Percentiles rank a stretch among this genome's conserved stretches.
phyloP scores from a whole-genome alignment of 2,329 filamentous ascomycete species.

The Penicillium sp. region DNA sequence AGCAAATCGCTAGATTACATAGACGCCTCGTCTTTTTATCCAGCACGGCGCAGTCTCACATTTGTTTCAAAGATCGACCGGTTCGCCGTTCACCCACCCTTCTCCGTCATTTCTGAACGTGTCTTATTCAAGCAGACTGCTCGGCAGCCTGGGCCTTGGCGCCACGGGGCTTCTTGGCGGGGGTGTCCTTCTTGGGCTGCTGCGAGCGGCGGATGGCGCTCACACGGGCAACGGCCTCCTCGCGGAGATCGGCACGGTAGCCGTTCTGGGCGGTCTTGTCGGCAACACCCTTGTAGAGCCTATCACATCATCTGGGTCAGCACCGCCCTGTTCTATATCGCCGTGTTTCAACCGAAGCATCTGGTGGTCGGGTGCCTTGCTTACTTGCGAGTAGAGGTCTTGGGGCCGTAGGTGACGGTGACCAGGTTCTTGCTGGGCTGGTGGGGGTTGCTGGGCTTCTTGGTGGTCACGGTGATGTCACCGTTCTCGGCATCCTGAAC shows the following conservation, averaged over 20 bases:
- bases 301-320: constrained; percentile 35
- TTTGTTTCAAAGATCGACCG: constrained; percentile 7
- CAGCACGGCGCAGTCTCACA: constrained; percentile 21
- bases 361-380: constrained; percentile 25
- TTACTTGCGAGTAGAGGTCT: constrained; percentile 76
- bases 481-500: constrained; percentile 71
- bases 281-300: constrained; percentile 86
- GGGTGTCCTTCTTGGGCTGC: constrained; percentile 69
- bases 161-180: constrained; percentile 71
- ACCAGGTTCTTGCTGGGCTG: constrained; percentile 65
- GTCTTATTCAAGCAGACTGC: constrained; percentile 33
- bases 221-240: constrained; percentile 76
- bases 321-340: not conserved
- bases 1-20: constrained; percentile 31
- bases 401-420: constrained; percentile 64
- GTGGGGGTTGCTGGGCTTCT: constrained; percentile 69
- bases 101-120: constrained; percentile 1
- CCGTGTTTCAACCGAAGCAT: not conserved
- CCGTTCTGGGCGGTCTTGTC: constrained; percentile 73
- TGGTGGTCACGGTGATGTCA: constrained; percentile 74
- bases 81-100: constrained; percentile 7
- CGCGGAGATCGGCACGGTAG: constrained; percentile 77
- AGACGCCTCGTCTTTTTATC: constrained; percentile 24
- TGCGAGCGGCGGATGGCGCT: constrained; percentile 78
- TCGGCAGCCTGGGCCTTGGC: constrained; percentile 67